Evolutionary conservation across 2,329 filamentous ascomycete genomes (phyloP), one percentile per base, ranked within the genome.

Genomic region (Epicoccum sorghinum): DNA sequence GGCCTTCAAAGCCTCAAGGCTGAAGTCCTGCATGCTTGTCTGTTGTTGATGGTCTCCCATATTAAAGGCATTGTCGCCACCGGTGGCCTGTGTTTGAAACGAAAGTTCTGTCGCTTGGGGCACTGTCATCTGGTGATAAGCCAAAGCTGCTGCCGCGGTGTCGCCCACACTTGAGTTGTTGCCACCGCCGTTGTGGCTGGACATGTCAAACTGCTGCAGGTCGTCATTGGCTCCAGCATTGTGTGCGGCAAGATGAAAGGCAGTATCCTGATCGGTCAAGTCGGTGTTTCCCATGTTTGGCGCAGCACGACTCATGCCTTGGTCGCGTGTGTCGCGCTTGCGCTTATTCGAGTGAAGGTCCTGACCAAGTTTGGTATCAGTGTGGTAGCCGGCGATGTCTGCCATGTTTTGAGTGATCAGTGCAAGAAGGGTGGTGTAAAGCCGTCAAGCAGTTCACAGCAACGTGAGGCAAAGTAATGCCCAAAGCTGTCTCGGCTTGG

Each of bases 131-230:
- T 79, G 79, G 56, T 79, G 78, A 65, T 82, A 83, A 13, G 77
- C 76, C 56, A 81, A 72, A 5, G 79, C 79, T 12, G 86, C 86
- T 18, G 83, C 84, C 44, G 86, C 85, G 36, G 86, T 87, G 42
- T 86, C 86, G 60, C 77, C 80, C 10, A 79, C 78, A 58, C 72
- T 79, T 32, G 78, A 75, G 68, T 71, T 79, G 68, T 77, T 79
- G 51, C 78, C 74, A 38, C 81, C 75, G 50, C 82, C 82, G 60
- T 84, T 86, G 58, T 83, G 82, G 42, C 79, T 77, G 32, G 38
- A 41, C 8, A 72, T 67, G 58, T 76, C 75, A 49, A 78, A 77
- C 37, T 68, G 67, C 48, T 73, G 69, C 53, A 76, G 72, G 70
- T 78, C 78, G 37, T 78, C 75, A 59, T 75, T 71, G 38, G 78